Evolutionary conservation across 2,329 filamentous ascomycete species (phyloP), one percentile per base, ranked within the genome.

Genomic region (Periconia digitata): DNA sequence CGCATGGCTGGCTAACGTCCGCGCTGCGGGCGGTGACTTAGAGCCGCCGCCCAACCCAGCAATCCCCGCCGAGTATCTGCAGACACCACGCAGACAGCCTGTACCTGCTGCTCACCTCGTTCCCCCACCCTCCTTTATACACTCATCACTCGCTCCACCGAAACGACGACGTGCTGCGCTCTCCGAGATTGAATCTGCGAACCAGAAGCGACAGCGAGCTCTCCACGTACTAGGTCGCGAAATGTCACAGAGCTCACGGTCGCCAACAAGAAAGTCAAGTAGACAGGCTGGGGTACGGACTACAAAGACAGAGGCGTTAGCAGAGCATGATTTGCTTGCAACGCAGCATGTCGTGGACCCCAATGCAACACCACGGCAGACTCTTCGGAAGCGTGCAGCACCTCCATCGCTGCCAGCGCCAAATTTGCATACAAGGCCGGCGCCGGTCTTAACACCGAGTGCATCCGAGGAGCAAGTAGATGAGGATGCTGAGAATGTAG

Each of bases 171-270:
- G 43, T 42, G 42, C 44, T 49, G 47, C 51, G 47, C 54, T 57
- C 47, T 46, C 49, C 35, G 39, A 57, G 46, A 57, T 57, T 40
- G 49, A 44, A 43, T 40, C 29, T 17, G 49, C 47, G 36, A 55
- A 55, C 35, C 29, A 53, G 50, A 57, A 55, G 49, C 51, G 52
- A 50, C 49, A 49, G 39, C 55, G 53, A 55, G 41, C 46, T 24
- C 43, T 51, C 41, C 43, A 49, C 42, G 47, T 43, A 43, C 22
- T 20, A 45, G 40, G 24, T 44, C 51, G 44, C 38, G 32, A 20
- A 41, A 57, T 55, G 49, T 50, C 46, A 36, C 46, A 50, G 44
- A 44, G 22, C 43, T 37, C 49, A 40, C 49, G 40, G 49, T 55
- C 52, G 43, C 52, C 43, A 53, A 49, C 52, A 27, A 55, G 52